Conservation (phyloP, 2,329 filamentous ascomycete species). For the Alternaria sp. region DNA sequence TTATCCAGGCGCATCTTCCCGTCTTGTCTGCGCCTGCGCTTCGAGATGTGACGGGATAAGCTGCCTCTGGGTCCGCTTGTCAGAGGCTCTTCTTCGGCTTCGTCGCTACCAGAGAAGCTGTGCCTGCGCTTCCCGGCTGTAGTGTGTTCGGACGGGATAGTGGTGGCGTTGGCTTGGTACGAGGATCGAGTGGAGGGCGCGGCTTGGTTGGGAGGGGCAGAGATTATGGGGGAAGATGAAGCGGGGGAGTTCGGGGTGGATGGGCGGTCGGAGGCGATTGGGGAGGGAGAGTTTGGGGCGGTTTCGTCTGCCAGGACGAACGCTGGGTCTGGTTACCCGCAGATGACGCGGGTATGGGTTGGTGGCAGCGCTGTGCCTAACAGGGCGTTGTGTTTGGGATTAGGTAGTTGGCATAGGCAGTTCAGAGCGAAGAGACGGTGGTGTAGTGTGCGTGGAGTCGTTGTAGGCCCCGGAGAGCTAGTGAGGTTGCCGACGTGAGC, state of each 20-base stretch:
- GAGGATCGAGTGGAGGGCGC: constrained; percentile 22
- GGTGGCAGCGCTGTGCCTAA: constrained; percentile 33
- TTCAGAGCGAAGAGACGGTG: not conserved
- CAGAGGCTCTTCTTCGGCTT: constrained; percentile 23
- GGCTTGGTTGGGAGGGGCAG: constrained; percentile 29
- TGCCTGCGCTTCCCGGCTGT: constrained; percentile 44
- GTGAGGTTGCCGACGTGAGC: constrained; percentile 16
- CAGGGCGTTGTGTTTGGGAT: constrained; percentile 19
- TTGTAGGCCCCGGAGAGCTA: constrained; percentile 9
- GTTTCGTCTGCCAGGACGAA: constrained; percentile 78
- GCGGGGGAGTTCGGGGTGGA: constrained; percentile 49
- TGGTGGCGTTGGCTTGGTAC: constrained; percentile 25
- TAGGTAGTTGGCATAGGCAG: constrained; percentile 14
- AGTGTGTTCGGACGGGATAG: constrained; percentile 22
- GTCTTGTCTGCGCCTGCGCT: constrained; percentile 54
- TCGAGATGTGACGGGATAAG: constrained; percentile 48
- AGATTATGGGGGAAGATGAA: constrained; percentile 21
- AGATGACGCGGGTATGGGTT: constrained; percentile 37
- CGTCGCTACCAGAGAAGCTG: constrained; percentile 43
- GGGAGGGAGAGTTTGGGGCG: constrained; percentile 64
- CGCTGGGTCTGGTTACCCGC: constrained; percentile 43
- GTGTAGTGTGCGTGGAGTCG: constrained; percentile 1
- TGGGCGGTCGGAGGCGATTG: constrained; percentile 73
- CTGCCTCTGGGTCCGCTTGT: constrained; percentile 36
- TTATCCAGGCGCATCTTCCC: constrained; percentile 55